phyloP scores from a whole-genome alignment of 73 alveolate species.

The Paramecium sexaurelia region DNA sequence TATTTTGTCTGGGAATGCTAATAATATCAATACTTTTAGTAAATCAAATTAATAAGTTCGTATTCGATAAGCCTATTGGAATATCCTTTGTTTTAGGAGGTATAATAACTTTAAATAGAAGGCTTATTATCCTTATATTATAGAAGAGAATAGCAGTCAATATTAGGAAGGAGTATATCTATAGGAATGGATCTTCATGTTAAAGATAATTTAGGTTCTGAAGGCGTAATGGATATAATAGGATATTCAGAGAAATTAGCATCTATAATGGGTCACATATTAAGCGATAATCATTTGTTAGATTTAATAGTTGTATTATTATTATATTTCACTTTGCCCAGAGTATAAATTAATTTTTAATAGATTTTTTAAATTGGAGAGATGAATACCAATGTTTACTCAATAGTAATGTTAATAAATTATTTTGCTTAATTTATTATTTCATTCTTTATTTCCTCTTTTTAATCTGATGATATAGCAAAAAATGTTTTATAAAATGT shows the following conservation, averaged over 20 bases:
- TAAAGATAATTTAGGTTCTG: not conserved
- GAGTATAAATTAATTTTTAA: conserved; percentile 10
- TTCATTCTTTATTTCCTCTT: conserved; percentile 16
- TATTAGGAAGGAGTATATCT: not conserved
- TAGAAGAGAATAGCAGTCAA: conserved; percentile 26
- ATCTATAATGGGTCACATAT: conserved; percentile 5
- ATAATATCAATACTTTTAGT: not conserved
- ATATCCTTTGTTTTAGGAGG: not conserved
- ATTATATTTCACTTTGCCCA: conserved; percentile 25
- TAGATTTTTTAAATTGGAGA: conserved; percentile 11
- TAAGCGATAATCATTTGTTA: not conserved
- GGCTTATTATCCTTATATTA: not conserved
- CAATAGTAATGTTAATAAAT: not conserved
- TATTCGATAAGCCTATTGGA: not conserved
- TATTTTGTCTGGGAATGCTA: conserved; percentile 52
- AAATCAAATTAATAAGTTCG: not conserved
- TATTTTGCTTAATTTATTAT: conserved; percentile 35
- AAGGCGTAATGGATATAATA: not conserved
- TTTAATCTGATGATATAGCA: not conserved
- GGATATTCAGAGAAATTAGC: conserved; percentile 4
- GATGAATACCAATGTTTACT: not conserved
- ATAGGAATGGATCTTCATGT: not conserved
- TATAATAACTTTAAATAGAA: not conserved
- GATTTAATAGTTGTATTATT: not conserved
- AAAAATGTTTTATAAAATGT: not conserved